Base-by-base conservation (phyloP, 495 filamentous ascomycete species). In the Sphaerosporella brunnea region DNA sequence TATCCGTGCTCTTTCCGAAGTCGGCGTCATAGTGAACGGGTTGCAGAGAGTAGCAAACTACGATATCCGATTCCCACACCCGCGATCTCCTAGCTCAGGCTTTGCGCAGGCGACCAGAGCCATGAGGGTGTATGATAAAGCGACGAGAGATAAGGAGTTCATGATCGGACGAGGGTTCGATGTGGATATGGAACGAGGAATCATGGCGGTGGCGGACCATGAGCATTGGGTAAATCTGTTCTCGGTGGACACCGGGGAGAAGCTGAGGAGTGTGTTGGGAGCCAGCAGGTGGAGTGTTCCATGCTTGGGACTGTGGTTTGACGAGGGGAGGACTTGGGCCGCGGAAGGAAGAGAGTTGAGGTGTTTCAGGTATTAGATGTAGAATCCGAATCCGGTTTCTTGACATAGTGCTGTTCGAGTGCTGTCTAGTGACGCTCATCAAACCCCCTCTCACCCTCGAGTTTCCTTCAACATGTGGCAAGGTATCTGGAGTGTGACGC, bases 11-110 rank as follows among this genome's bases (percentile, higher is more conserved):
- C 37, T 58, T n/a, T 32, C 51, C 25, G 13, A 16, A 2, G 35
- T 41, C 3, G 24, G 47, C 20, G 47, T 53, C 35, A 36, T 50
- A n/a, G 51, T 54, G 4, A 53, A 59, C 18, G 56, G 56, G 3
- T 48, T 53, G 15, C 48, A 49, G 45, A 35, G 46, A n/a, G 45
- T 44, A 25, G 56, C 56, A 9, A 35, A 51, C 10, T 59, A 54
- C 36, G 56, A 59, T 39, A 28, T 59, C 30, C 51, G 56, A n/a
- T 59, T 45, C 20, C 54, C 55, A 23, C 56, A 58, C 40, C 43
- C 48, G 2, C 23, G 32, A 4, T 46, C 38, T 30, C 56, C 56
- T 7, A 51, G 35, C 23, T 40, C 23, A n/a, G 37, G 10, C 2
- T 59, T 54, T 47, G 20, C 28, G 23, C 47, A 54, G 23, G 26